A percentile compares a stretch with the other conserved stretches of the same genome.
Conservation (phyloP, 2,329 filamentous ascomycete genomes). For the Botryotinia calthae region DNA sequence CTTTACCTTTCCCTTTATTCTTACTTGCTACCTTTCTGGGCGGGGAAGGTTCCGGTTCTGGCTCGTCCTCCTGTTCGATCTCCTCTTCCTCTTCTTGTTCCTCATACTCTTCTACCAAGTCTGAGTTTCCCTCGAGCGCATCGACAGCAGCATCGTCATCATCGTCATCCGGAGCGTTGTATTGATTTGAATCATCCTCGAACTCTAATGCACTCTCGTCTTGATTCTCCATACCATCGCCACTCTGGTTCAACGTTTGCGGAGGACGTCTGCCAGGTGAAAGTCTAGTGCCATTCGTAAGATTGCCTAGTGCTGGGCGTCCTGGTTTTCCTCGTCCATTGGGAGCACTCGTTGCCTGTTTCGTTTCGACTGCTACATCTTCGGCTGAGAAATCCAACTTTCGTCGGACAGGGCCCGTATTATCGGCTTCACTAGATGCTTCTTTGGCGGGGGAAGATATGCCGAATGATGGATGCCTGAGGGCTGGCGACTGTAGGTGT, state of each 20-base stretch:
- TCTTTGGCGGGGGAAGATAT: conserved; percentile 37
- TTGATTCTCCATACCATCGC: conserved; percentile 42
- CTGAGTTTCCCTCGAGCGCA: conserved; percentile 28
- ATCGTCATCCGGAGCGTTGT: conserved; percentile 27
- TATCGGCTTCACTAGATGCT: conserved; percentile 30
- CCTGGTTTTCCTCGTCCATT: conserved; percentile 19
- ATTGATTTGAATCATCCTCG: conserved; percentile 31
- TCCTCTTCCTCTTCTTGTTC: conserved; percentile 23
- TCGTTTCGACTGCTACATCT: conserved; percentile 24
- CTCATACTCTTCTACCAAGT: conserved; percentile 19
- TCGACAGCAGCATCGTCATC: conserved; percentile 39
- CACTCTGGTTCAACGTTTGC: conserved; percentile 30
- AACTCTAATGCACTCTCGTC: conserved; percentile 52
- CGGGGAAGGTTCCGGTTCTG: conserved; percentile 23
- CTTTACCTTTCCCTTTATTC: conserved; percentile 22
- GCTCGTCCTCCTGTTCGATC: conserved; percentile 23
- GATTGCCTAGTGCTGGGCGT: conserved; percentile 22
- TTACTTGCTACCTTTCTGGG: conserved; percentile 9
- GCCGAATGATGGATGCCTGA: conserved; percentile 37
- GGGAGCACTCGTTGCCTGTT: conserved; percentile 3
- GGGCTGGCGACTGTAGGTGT: conserved; percentile 38
- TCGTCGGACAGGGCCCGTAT: conserved; percentile 33
- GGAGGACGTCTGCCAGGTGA: conserved; percentile 20
- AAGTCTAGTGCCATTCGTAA: conserved; percentile 29
- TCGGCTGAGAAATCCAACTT: conserved; percentile 38